These are phyloP conservation scores for Juglanconis sp. DNA, from an alignment of 2,329 filamentous ascomycete genomes.

Conservation along the genomic window DNA sequence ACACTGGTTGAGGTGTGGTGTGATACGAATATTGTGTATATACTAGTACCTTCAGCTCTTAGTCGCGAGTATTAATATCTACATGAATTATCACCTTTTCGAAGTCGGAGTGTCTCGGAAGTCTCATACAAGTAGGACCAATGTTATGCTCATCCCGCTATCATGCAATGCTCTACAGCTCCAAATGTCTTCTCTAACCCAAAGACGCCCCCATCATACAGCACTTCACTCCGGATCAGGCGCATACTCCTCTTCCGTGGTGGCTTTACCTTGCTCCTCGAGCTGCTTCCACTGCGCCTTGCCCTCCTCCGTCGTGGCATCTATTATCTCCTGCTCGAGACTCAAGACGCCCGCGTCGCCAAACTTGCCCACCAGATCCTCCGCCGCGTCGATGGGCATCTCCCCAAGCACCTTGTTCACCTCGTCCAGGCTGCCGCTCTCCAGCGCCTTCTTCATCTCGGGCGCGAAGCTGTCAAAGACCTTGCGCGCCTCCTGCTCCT, in stretches of 20 bases:
- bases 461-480: slow-evolving; percentile 83
- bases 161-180: neutral
- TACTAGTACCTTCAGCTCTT: too few species aligned
- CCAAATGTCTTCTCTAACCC: neutral
- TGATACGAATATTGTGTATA: too few species aligned
- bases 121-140: neutral
- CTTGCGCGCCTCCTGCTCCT: slow-evolving; percentile 60
- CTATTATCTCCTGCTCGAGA: slow-evolving; percentile 88
- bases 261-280: slow-evolving; percentile 38
- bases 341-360: slow-evolving; percentile 84
- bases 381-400: slow-evolving; percentile 80
- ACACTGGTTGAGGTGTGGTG: too few species aligned
- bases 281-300: slow-evolving; percentile 74
- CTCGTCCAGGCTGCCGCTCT: slow-evolving; percentile 84
- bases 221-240: slow-evolving; percentile 17
- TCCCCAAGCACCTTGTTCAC: slow-evolving; percentile 83
- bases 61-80: neutral
- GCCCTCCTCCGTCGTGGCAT: slow-evolving; percentile 87
- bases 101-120: too few species aligned
- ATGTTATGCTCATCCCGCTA: neutral
- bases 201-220: neutral
- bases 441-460: slow-evolving; percentile 76
- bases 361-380: slow-evolving; percentile 74
- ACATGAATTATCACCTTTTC: neutral
- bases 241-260: slow-evolving; percentile 17